A percentile compares a stretch with the other conserved stretches of the same genome.
phyloP scores from a whole-genome alignment of 2,329 filamentous ascomycete genomes.

The Geosmithia flava region DNA sequence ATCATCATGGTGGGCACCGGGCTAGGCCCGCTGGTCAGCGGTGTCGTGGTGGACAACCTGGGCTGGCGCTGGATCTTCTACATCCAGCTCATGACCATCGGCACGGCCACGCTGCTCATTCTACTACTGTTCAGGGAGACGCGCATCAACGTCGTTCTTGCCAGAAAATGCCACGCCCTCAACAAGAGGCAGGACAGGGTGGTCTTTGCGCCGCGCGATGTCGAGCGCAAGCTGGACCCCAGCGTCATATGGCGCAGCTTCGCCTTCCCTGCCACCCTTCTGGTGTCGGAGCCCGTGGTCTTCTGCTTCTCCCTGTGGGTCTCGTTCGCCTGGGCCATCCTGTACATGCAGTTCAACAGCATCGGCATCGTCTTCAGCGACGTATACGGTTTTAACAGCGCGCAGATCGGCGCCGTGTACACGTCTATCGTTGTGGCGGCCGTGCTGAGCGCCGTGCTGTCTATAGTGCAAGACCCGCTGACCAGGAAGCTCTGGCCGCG shows the following conservation, averaged over 20 bases:
- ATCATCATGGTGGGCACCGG: conserved; percentile 51
- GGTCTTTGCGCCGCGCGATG: conserved; percentile 4
- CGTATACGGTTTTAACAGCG: conserved; percentile 46
- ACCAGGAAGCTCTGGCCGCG: conserved; percentile 33
- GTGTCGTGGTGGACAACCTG: conserved; percentile 43
- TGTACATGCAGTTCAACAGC: conserved; percentile 46
- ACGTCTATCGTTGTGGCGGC: conserved; percentile 24
- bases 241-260: conserved; percentile 14
- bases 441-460: conserved; percentile 38
- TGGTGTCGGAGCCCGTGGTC: conserved; percentile 46
- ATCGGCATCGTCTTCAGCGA: conserved; percentile 55
- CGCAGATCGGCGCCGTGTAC: conserved; percentile 52
- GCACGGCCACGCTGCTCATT: conserved; percentile 39
- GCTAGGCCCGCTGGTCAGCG: conserved; percentile 46
- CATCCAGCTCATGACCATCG: conserved; percentile 48
- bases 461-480: conserved; percentile 42
- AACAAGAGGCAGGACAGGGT: conserved; percentile 44
- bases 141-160: conserved; percentile 52
- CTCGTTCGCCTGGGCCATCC: conserved; percentile 56
- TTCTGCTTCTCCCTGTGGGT: conserved; percentile 61
- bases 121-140: conserved; percentile 54
- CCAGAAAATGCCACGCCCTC: conserved; percentile 42
- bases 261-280: conserved; percentile 24
- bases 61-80: conserved; percentile 59
- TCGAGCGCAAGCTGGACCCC: conserved; percentile 8